These are phyloP conservation scores for Beauveria bassiana DNA, from an alignment of 2,329 filamentous ascomycete species.

Conservation along the genomic window DNA sequence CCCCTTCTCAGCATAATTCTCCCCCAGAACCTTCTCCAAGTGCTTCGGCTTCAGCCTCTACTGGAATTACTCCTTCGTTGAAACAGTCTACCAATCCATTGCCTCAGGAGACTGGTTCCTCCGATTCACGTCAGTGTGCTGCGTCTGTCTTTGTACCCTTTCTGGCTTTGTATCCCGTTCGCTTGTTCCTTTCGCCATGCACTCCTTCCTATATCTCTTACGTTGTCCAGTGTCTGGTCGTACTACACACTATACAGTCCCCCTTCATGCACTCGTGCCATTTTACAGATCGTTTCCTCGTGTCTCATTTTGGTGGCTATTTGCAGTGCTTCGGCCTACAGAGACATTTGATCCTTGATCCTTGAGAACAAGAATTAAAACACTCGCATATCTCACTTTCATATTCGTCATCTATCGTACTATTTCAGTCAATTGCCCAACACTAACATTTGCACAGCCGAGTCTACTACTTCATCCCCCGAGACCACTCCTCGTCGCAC, in stretches of 20 bases:
- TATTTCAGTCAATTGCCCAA: background rate
- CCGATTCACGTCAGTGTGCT: background rate
- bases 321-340: background rate
- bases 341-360: background rate
- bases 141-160: background rate
- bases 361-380: too few relatives aligned
- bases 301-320: background rate
- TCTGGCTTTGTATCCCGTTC: too few relatives aligned
- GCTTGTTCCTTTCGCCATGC: background rate
- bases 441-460: background rate
- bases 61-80: too few relatives aligned
- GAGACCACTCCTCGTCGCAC: slow-evolving; percentile 20
- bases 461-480: slow-evolving; percentile 9
- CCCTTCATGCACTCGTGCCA: too few relatives aligned
- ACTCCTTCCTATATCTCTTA: background rate
- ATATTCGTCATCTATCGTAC: too few relatives aligned
- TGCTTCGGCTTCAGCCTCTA: background rate
- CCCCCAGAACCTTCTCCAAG: background rate
- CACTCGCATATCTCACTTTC: too few relatives aligned
- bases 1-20: background rate
- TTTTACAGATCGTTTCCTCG: too few relatives aligned
- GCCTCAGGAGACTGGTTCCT: background rate
- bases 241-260: too few relatives aligned
- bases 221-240: background rate
- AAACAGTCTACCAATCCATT: background rate